A percentile compares a stretch with the other conserved stretches of the same genome.
phyloP scores from a whole-genome alignment of 306 rosid genomes.

The Canavalia ensiformis region DNA sequence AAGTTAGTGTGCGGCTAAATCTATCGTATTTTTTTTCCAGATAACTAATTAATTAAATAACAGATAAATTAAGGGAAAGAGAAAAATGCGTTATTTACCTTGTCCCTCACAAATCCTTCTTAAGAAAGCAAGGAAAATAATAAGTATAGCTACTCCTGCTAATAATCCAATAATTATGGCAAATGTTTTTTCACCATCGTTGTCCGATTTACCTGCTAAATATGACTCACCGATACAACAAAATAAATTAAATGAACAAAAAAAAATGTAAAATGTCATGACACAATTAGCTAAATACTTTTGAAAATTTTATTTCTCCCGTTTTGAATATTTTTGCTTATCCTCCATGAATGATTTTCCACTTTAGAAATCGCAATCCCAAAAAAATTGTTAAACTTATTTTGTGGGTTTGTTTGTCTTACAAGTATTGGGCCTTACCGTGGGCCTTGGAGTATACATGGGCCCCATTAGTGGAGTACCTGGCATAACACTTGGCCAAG shows the following conservation, averaged over 20 bases:
- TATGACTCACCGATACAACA: neutral
- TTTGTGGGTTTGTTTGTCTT: too few species aligned
- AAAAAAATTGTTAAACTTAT: too few species aligned
- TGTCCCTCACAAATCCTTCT: slow-evolving; percentile 65
- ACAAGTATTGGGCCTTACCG: slow-evolving; percentile 53
- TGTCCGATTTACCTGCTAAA: slow-evolving; percentile 63
- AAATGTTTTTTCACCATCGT: slow-evolving; percentile 83
- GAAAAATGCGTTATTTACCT: slow-evolving; percentile 54
- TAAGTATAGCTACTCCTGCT: slow-evolving; percentile 85
- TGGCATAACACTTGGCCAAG: slow-evolving; percentile 77
- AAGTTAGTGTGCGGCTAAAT: neutral
- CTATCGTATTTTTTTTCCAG: neutral
- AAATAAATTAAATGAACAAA: neutral
- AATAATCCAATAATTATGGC: slow-evolving; percentile 88
- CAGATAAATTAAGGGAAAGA: neutral
- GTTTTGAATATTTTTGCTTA: too few species aligned
- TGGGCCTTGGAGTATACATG: slow-evolving; percentile 59
- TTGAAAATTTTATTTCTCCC: too few species aligned
- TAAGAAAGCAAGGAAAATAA: slow-evolving; percentile 78
- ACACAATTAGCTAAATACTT: too few species aligned
- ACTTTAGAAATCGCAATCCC: too few species aligned
- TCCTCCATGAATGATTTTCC: too few species aligned
- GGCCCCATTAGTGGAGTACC: slow-evolving; percentile 67
- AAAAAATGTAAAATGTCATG: too few species aligned
- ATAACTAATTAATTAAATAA: neutral